Percentiles rank a stretch among this genome's conserved stretches.
phyloP scores from a whole-genome alignment of 768 basidiomycete genomes.

The Coprinopsis marcescibilis region DNA sequence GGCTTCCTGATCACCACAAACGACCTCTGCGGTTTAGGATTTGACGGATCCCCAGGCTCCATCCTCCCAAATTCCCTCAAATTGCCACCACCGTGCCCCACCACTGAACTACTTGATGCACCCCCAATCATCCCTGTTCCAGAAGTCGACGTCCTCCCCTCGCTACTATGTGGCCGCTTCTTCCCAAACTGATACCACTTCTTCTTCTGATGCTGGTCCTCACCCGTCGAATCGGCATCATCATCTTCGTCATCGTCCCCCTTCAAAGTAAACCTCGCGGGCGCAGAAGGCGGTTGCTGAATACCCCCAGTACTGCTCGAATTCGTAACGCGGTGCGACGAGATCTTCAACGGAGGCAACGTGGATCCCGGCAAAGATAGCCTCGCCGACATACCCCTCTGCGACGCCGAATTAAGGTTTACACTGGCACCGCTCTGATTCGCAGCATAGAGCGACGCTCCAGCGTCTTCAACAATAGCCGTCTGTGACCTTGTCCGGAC shows the following conservation, averaged over 20 bases:
- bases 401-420: slow-evolving; percentile 15
- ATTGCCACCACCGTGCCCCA: slow-evolving; percentile 17
- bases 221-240: slow-evolving; percentile 37
- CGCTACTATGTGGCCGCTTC: slow-evolving; percentile 55
- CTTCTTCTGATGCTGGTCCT: slow-evolving; percentile 39
- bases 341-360: slow-evolving; percentile 12
- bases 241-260: slow-evolving; percentile 22
- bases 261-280: slow-evolving; percentile 19
- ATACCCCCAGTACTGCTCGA: slow-evolving; percentile 5
- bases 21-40: slow-evolving; percentile 36
- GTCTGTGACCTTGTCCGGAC: slow-evolving; percentile 77
- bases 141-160: slow-evolving; percentile 31
- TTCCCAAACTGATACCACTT: slow-evolving; percentile 69
- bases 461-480: slow-evolving; percentile 71
- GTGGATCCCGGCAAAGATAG: slow-evolving; percentile 14
- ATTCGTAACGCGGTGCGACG: slow-evolving; percentile 2
- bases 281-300: slow-evolving; percentile 11
- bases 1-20: slow-evolving; percentile 70
- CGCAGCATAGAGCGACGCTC: slow-evolving; percentile 20
- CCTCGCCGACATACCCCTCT: slow-evolving; percentile 12
- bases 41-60: not conserved
- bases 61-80: slow-evolving; percentile 27
- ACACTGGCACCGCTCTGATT: slow-evolving; percentile 7
- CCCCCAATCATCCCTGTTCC: slow-evolving; percentile 11
- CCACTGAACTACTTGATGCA: slow-evolving; percentile 15